Conservation (phyloP, 306 rosid species). For the Quercus dentata region DNA sequence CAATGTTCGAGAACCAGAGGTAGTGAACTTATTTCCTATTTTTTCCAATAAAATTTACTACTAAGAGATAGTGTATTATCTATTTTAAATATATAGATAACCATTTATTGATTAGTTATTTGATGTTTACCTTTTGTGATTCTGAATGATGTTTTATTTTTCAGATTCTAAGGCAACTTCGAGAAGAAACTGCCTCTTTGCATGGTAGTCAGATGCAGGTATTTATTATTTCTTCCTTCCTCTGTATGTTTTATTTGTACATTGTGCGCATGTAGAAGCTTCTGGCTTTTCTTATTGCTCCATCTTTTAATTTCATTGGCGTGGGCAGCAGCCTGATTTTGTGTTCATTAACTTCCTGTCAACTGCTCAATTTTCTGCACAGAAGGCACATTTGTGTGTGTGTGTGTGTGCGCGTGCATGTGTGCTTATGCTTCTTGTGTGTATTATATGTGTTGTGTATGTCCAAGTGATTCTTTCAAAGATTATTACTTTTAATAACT, state of each 20-base stretch:
- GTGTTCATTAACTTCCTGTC: not conserved
- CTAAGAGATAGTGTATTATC: not conserved
- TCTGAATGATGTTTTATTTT: constrained; percentile 24
- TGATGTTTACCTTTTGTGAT: constrained; percentile 13
- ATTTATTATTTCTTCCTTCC: not conserved
- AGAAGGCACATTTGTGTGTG: not conserved
- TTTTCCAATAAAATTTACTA: not conserved
- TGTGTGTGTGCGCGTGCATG: not conserved
- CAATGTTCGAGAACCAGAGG: constrained; percentile 92
- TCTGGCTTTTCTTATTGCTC: not conserved
- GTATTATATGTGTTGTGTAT: not conserved
- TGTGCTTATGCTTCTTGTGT: too few species aligned
- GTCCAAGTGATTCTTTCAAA: too few species aligned
- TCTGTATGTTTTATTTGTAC: not conserved
- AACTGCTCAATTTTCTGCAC: not conserved
- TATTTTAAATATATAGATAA: not conserved
- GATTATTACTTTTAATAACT: too few species aligned
- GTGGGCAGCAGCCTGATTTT: not conserved
- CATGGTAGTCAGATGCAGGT: constrained; percentile 96
- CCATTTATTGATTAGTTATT: not conserved
- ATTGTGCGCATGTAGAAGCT: not conserved
- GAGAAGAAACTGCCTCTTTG: constrained; percentile 89
- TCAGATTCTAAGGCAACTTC: constrained; percentile 75
- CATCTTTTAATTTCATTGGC: not conserved
- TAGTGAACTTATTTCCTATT: constrained; percentile 21